These are phyloP conservation scores for Vaccinium vitisidaea DNA, from an alignment of 148 eudicot species.

Conservation along the genomic window DNA sequence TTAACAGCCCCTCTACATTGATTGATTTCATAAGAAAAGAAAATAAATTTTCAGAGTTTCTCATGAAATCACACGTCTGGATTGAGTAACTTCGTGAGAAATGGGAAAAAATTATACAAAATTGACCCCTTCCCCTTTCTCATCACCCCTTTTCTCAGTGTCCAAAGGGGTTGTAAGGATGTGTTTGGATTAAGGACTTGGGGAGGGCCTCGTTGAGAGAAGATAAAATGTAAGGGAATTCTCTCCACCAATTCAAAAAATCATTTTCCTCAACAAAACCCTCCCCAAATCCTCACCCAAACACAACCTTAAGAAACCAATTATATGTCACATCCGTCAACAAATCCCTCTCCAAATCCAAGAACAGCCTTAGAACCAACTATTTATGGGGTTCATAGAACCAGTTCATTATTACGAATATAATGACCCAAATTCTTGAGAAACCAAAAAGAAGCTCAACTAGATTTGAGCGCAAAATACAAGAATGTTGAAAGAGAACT, in stretches of 20 bases:
- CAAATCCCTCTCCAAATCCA: background rate
- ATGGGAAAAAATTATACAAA: background rate
- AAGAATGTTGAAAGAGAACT: background rate
- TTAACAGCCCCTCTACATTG: too few relatives aligned
- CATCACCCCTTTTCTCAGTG: background rate
- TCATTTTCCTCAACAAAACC: background rate
- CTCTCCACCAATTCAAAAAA: background rate
- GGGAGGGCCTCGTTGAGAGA: background rate
- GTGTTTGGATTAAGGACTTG: background rate
- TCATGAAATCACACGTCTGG: background rate
- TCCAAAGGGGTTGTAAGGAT: background rate
- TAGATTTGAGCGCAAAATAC: background rate
- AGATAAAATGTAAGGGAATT: background rate
- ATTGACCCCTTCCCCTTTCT: background rate
- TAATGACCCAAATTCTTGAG: background rate
- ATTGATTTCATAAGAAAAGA: background rate
- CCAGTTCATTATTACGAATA: background rate
- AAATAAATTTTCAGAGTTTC: background rate
- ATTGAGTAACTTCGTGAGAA: background rate
- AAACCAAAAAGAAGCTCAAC: background rate
- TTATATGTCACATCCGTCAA: background rate
- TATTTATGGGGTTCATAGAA: background rate
- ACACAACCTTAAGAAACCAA: background rate
- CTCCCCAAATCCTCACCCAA: background rate
- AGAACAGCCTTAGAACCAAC: background rate